These are phyloP conservation scores for Pelargonium australe DNA, from an alignment of 441 rosid species.

Conservation along the genomic window DNA sequence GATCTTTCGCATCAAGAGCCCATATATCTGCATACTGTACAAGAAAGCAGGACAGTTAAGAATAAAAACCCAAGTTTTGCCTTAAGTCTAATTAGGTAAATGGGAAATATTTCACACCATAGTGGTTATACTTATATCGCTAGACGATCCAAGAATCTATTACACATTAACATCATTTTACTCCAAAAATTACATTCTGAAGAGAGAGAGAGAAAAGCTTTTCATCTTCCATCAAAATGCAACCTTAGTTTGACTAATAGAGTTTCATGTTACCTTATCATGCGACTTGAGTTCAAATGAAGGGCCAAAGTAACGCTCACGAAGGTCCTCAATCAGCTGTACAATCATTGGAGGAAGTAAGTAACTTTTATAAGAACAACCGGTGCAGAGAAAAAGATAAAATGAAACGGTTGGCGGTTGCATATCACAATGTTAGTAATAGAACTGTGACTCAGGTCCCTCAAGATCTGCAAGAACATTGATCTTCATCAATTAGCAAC, in stretches of 20 bases:
- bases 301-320: conserved; percentile 91
- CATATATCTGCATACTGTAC: conserved; percentile 72
- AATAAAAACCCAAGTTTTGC: neutral
- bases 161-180: no score
- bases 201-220: conserved; percentile 2
- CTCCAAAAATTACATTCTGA: no score
- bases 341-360: conserved; percentile 10
- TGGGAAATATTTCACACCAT: neutral
- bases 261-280: conserved; percentile 48
- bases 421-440: neutral
- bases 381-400: neutral
- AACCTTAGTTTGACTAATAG: neutral
- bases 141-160: neutral
- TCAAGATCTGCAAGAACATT: neutral
- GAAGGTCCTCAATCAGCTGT: conserved; percentile 72
- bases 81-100: neutral
- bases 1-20: conserved; percentile 83
- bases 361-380: conserved; percentile 9
- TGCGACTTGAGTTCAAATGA: conserved; percentile 68
- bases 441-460: neutral
- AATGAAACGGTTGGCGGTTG: neutral
- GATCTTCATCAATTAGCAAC: neutral
- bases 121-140: neutral
- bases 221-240: conserved; percentile 12
- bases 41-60: conserved; percentile 9